A percentile compares a stretch with the other conserved stretches of the same genome.
Conservation (phyloP, 1,284 basidiomycete genomes). For the Cutaneotrichosporon cavernicola region DNA sequence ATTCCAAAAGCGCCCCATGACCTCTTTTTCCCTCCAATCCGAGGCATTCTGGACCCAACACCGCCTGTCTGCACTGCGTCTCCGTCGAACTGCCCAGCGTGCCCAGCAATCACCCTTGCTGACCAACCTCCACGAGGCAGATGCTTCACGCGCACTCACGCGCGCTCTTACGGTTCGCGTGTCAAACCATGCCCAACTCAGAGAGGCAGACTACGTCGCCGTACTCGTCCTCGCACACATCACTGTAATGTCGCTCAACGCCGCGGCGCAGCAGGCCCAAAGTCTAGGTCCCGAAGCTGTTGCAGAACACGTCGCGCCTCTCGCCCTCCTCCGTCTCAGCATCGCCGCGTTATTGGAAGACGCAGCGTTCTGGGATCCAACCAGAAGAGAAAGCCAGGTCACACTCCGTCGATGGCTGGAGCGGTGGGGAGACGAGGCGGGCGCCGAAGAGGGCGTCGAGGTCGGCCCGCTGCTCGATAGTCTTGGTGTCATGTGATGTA, state of each 20-base stretch:
- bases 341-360: not conserved
- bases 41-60: not conserved
- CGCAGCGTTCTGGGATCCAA: not conserved
- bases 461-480: not conserved
- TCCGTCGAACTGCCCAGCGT: not conserved
- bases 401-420: not conserved
- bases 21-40: not conserved
- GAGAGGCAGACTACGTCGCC: constrained; percentile 1
- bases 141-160: not conserved
- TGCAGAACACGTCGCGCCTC: not conserved
- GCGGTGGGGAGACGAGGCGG: not conserved
- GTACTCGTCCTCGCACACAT: not conserved
- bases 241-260: not conserved
- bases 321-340: not conserved
- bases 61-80: not conserved
- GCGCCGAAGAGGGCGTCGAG: not conserved
- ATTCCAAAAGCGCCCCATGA: not conserved
- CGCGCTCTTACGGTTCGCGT: not conserved
- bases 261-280: not conserved
- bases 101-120: not conserved
- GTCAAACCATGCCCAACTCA: not conserved
- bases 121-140: not conserved
- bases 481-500: not conserved
- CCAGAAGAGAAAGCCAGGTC: not conserved
- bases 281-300: not conserved